Conservation (phyloP, 2,329 filamentous ascomycete genomes). For the Aspergillus sergii region DNA sequence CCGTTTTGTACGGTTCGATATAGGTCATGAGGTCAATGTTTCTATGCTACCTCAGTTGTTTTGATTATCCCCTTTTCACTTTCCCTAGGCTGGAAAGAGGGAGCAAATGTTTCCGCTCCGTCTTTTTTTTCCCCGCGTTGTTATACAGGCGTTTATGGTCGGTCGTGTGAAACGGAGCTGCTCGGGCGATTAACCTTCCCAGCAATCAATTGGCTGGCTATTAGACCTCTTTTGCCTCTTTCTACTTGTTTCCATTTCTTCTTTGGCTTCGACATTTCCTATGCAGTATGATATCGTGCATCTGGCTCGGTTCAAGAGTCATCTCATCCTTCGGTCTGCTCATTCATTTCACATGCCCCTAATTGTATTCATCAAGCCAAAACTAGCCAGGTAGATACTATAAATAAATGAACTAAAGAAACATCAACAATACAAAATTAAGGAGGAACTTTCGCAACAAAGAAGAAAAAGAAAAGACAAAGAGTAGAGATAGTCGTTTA, state of each 20-base stretch:
- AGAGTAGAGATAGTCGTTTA: too few species aligned
- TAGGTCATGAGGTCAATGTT: slow-evolving; percentile 8
- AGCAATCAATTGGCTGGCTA: slow-evolving; percentile 14
- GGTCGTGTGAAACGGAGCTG: slow-evolving; percentile 16
- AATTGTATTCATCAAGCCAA: slow-evolving; percentile 11
- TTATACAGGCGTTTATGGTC: slow-evolving; percentile 20
- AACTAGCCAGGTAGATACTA: slow-evolving; percentile 22
- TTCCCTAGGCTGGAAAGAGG: slow-evolving; percentile 12
- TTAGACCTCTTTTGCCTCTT: slow-evolving; percentile 16
- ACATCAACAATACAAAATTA: not conserved
- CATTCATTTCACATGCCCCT: slow-evolving; percentile 14
- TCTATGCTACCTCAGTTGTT: slow-evolving; percentile 8
- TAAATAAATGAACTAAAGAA: slow-evolving; percentile 15
- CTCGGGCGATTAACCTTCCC: slow-evolving; percentile 14
- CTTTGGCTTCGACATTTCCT: slow-evolving; percentile 9
- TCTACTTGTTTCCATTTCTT: slow-evolving; percentile 11
- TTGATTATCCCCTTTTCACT: slow-evolving; percentile 15
- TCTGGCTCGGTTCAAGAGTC: slow-evolving; percentile 5
- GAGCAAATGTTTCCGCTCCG: not conserved
- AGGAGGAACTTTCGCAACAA: too few species aligned
- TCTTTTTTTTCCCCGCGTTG: not conserved
- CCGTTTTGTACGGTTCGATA: slow-evolving; percentile 13
- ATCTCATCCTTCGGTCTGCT: slow-evolving; percentile 9
- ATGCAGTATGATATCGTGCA: slow-evolving; percentile 8
- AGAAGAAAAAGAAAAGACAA: too few species aligned